A percentile compares a stretch with the other conserved stretches of the same genome.
These are phyloP conservation scores for Picea glauca DNA, from an alignment of 75 land plant genomes.

Conservation along the genomic window DNA sequence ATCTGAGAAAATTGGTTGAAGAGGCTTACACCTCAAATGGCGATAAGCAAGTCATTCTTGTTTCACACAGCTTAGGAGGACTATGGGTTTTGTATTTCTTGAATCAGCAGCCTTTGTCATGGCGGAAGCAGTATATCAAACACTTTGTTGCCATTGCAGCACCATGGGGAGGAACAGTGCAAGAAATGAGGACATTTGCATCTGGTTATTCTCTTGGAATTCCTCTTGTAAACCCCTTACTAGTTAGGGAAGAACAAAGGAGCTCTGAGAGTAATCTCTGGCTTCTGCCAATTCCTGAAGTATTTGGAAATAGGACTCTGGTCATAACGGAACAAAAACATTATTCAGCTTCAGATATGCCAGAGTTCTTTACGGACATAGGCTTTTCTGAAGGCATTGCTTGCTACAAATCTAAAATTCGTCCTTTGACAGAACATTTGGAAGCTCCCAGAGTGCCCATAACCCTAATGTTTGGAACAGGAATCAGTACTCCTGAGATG, in stretches of 20 bases:
- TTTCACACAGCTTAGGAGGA: conserved; percentile 94
- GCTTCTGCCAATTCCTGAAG: conserved; percentile 68
- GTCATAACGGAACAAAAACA: conserved; percentile 35
- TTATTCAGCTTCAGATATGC: conserved; percentile 60
- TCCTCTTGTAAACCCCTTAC: conserved; percentile 70
- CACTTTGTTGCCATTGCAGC: conserved; percentile 75
- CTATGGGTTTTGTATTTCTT: conserved; percentile 74
- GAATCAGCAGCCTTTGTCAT: conserved; percentile 49
- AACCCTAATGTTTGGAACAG: conserved; percentile 64
- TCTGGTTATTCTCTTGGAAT: conserved; percentile 84
- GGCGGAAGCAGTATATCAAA: conserved; percentile 63
- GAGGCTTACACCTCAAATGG: conserved; percentile 56
- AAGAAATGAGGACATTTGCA: conserved; percentile 80
- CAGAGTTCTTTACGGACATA: conserved; percentile 66
- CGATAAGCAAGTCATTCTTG: conserved; percentile 62
- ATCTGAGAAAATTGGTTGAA: conserved; percentile 68
- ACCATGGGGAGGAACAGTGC: conserved; percentile 92
- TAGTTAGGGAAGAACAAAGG: conserved; percentile 74
- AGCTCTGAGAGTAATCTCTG: conserved; percentile 88
- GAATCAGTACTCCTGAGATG: conserved; percentile 60
- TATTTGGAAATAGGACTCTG: conserved; percentile 40
- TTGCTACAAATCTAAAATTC: conserved; percentile 54
- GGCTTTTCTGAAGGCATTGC: conserved; percentile 69
- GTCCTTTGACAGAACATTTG: conserved; percentile 41
- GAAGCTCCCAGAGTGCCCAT: conserved; percentile 53